Conservation (phyloP, 2,329 filamentous ascomycete species). For the Penicillium sp. region DNA sequence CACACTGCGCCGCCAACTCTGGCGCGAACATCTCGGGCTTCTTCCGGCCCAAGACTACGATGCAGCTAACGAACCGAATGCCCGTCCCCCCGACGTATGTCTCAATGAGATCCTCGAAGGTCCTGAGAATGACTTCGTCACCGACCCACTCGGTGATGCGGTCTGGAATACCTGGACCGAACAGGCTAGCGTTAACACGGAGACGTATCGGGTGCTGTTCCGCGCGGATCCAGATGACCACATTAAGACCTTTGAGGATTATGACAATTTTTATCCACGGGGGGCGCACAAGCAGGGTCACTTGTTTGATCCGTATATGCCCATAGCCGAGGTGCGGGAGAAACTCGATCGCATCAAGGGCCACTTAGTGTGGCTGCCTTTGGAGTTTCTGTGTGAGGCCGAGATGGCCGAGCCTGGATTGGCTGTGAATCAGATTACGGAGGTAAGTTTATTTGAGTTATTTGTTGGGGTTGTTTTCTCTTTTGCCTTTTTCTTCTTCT, state of each 20-base stretch:
- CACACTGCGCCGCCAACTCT: slow-evolving; percentile 79
- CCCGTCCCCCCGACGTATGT: slow-evolving; percentile 68
- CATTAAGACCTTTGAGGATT: slow-evolving; percentile 87
- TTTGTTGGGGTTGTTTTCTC: background rate
- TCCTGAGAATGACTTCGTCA: slow-evolving; percentile 65
- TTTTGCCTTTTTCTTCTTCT: background rate
- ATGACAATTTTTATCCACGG: slow-evolving; percentile 71
- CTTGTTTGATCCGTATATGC: slow-evolving; percentile 77
- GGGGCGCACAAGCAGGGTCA: slow-evolving; percentile 75
- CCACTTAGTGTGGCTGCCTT: slow-evolving; percentile 93
- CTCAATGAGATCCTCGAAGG: slow-evolving; percentile 75
- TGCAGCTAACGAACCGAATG: slow-evolving; percentile 70
- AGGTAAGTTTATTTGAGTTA: slow-evolving; percentile 65
- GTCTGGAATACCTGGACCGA: slow-evolving; percentile 72
- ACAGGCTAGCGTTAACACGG: slow-evolving; percentile 75
- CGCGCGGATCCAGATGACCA: slow-evolving; percentile 86
- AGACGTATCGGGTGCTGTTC: slow-evolving; percentile 78
- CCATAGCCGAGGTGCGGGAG: slow-evolving; percentile 67
- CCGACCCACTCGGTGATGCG: slow-evolving; percentile 68
- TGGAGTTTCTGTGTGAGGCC: slow-evolving; percentile 79
- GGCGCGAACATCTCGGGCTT: slow-evolving; percentile 87
- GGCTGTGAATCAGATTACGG: slow-evolving; percentile 81
- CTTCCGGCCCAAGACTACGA: slow-evolving; percentile 70
- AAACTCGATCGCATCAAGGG: slow-evolving; percentile 81
- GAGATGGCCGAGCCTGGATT: slow-evolving; percentile 88